Conservation (phyloP, 176 grass and related monocot species). For the Bolboschoenus planiculmis region DNA sequence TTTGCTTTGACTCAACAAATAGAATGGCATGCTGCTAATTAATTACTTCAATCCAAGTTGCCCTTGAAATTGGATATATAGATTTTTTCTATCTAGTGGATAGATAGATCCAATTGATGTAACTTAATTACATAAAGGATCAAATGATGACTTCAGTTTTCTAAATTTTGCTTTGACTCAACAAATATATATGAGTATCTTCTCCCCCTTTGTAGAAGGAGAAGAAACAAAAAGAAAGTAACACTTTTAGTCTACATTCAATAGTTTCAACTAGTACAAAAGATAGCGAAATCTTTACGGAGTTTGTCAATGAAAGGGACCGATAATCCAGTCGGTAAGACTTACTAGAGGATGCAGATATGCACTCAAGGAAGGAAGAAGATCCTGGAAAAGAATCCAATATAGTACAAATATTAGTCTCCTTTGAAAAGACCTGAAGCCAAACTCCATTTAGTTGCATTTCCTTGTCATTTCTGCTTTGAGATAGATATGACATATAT, state of each 20-base stretch:
- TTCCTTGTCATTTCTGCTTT: constrained; percentile 12
- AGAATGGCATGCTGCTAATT: neutral
- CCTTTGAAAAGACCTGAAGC: constrained; percentile 6
- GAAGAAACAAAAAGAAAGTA: neutral
- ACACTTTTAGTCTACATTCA: neutral
- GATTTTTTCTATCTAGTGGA: neutral
- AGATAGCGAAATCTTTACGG: constrained; percentile 8
- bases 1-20: too few relatives aligned
- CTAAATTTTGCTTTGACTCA: neutral
- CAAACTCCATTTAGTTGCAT: constrained; percentile 11
- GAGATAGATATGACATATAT: neutral
- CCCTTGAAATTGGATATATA: neutral
- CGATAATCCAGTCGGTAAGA: neutral
- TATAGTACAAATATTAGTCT: too few relatives aligned
- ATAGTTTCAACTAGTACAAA: constrained; percentile 3
- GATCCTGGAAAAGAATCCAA: neutral
- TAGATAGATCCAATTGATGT: neutral
- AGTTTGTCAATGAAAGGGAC: constrained; percentile 28
- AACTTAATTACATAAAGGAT: neutral
- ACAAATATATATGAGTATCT: neutral
- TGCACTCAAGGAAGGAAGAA: neutral
- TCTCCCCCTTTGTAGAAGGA: neutral
- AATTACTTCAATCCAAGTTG: neutral
- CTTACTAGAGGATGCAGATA: constrained; percentile 1
- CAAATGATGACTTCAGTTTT: constrained; percentile 1